Base-by-base conservation (phyloP, 73 alveolate genomes). In the Paramecium sonneborni region DNA sequence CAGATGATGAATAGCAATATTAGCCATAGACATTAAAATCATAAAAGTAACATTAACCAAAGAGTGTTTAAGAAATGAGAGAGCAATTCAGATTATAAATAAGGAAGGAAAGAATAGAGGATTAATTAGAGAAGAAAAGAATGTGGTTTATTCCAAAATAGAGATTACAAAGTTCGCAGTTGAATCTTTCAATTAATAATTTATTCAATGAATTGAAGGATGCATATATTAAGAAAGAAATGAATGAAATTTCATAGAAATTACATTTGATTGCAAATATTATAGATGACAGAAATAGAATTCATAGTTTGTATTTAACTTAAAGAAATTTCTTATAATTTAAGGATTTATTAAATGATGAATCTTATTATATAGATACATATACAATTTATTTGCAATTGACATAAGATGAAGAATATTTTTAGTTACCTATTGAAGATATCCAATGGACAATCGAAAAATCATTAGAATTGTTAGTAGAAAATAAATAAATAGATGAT, bases 391-490 rank as follows among this genome's bases (percentile, higher is more conserved):
- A 79, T 44, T 10, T 26, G 18, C 37, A 79, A 79, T 44, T 79
- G 6, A 79, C 90, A 39, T 24, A 79, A 79, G 90, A 79, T 79
- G 90, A 79, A 12, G 90, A 79, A 34, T 79, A 37, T 46, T 79
- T 41, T 34, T 2, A 39, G 10, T 41, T 79, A 8, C 44, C 44
- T 0, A 20, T 43, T 1, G 90, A 43, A 23, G 90, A 79, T 12
- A 79, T 79, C 10, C 18, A 43, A 34, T 79, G 90, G 90, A 14
- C 90, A 44, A 44, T 44, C 2, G 76, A 38, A 14, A 6, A 24
- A 23, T 41, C 76, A 2, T 44, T 79, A 12, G 90, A 43, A 12
- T 30, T 79, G 20, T 24, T 79, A 3, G 18, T 26, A 12, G 69
- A 46, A 11, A 39, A 39, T 24, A 43, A 39, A 20, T 14, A 23